Conservation (phyloP, 495 filamentous ascomycete genomes). For the Aspergillus indologenus region DNA sequence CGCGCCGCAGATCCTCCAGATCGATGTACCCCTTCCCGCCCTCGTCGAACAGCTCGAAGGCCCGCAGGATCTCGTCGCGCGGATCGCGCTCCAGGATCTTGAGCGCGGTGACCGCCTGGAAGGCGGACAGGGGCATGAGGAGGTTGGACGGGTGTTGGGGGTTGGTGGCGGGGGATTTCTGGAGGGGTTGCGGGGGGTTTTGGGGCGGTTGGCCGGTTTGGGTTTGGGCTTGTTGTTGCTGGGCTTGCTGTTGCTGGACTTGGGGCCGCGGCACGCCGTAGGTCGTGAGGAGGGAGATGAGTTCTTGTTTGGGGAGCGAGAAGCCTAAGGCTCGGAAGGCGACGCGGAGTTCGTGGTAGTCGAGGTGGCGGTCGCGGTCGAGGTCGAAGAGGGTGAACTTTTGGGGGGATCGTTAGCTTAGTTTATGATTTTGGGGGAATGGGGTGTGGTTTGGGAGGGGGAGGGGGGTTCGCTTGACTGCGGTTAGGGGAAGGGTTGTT, state of each 20-base stretch:
- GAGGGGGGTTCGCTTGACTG: no score
- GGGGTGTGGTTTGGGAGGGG: no score
- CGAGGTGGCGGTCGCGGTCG: constrained; percentile 89
- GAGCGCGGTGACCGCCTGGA: constrained; percentile 75
- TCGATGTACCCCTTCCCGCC: constrained; percentile 80
- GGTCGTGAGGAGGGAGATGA: constrained; percentile 68
- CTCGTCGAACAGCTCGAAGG: constrained; percentile 86
- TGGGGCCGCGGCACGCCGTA: constrained; percentile 62
- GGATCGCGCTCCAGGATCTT: constrained; percentile 81
- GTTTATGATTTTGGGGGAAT: background rate
- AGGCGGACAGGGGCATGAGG: constrained; percentile 66
- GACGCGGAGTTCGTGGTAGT: constrained; percentile 98
- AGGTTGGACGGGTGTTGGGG: constrained; percentile 53
- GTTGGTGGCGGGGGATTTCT: constrained; percentile 23
- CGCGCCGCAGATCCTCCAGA: constrained; percentile 77
- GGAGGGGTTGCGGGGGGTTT: constrained; percentile 24
- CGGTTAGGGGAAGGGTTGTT: no score
- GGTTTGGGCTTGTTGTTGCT: constrained; percentile 15
- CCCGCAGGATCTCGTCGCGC: constrained; percentile 83
- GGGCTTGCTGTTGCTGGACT: constrained; percentile 40
- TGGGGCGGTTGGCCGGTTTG: constrained; percentile 24
- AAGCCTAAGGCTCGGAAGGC: constrained; percentile 95
- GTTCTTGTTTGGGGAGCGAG: constrained; percentile 79
- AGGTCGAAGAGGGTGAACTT: constrained; percentile 97
- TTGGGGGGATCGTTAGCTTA: constrained; percentile 16